Conservation (phyloP, 768 basidiomycete genomes). For the Amanita inopinata region DNA sequence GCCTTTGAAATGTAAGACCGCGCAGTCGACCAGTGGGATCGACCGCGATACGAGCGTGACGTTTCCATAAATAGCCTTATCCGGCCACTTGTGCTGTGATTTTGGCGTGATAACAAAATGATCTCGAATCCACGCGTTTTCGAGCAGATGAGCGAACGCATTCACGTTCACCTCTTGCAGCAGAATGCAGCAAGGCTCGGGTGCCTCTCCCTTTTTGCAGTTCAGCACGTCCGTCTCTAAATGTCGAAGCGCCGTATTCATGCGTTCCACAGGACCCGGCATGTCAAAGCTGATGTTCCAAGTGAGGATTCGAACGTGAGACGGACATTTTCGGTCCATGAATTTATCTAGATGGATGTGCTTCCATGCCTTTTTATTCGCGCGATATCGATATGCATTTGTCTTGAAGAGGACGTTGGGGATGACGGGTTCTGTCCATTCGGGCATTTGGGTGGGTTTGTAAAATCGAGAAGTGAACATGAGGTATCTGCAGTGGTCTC, state of each 20-base stretch:
- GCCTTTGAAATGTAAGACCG: slow-evolving; percentile 42
- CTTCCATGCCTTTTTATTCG: slow-evolving; percentile 33
- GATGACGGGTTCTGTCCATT: slow-evolving; percentile 13
- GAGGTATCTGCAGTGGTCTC: no score
- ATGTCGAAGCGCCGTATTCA: slow-evolving; percentile 39
- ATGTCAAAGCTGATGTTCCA: slow-evolving; percentile 62
- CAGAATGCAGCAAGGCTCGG: slow-evolving; percentile 52
- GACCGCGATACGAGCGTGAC: slow-evolving; percentile 59
- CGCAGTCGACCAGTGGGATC: slow-evolving; percentile 37
- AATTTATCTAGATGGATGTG: slow-evolving; percentile 25
- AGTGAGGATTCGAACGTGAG: slow-evolving; percentile 44
- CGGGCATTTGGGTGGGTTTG: background rate
- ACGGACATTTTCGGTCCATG: slow-evolving; percentile 28
- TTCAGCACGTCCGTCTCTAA: slow-evolving; percentile 43
- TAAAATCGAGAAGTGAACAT: background rate
- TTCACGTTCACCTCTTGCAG: slow-evolving; percentile 53
- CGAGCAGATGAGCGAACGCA: slow-evolving; percentile 39
- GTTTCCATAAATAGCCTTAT: slow-evolving; percentile 44
- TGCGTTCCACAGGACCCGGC: slow-evolving; percentile 29
- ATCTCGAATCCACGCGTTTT: slow-evolving; percentile 51
- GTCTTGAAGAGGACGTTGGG: slow-evolving; percentile 22
- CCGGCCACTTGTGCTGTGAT: slow-evolving; percentile 45
- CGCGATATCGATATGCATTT: slow-evolving; percentile 31
- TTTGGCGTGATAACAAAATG: slow-evolving; percentile 53
- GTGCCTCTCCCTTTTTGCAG: slow-evolving; percentile 34